These are phyloP conservation scores for Theobroma cacao DNA, from an alignment of 345 rosid species.

Conservation along the genomic window DNA sequence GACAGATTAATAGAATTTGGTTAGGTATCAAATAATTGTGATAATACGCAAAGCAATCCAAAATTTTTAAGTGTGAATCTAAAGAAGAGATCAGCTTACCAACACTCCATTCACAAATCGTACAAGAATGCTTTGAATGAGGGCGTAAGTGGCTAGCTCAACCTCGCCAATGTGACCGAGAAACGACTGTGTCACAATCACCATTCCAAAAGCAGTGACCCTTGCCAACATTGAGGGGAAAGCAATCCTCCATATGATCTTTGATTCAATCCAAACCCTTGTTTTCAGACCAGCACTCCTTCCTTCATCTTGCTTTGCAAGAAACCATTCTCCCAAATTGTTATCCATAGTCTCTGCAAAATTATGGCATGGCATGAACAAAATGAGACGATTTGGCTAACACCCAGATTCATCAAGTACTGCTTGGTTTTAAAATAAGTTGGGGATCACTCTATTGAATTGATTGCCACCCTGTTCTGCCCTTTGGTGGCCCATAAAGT, in stretches of 20 bases:
- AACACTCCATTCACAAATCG: conserved; percentile 29
- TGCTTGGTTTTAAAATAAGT: too few species aligned
- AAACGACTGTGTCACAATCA: conserved; percentile 39
- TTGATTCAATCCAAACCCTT: conserved; percentile 30
- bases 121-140: conserved; percentile 23
- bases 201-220: conserved; percentile 26
- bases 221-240: conserved; percentile 36
- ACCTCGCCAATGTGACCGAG: conserved; percentile 26
- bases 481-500: too few species aligned
- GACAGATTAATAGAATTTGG: too few species aligned
- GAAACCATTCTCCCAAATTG: conserved; percentile 29
- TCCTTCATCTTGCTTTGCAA: conserved; percentile 1
- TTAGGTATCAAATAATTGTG: too few species aligned
- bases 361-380: background rate
- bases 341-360: background rate
- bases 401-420: too few species aligned
- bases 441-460: too few species aligned
- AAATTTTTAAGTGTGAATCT: background rate
- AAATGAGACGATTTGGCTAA: background rate
- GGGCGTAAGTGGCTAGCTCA: conserved; percentile 30
- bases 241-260: conserved; percentile 36
- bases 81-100: conserved; percentile 9
- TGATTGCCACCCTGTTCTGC: too few species aligned
- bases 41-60: too few species aligned
- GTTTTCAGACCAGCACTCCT: conserved; percentile 3